Percentiles rank a stretch among this genome's conserved stretches.
Evolutionary conservation across 345 rosid genomes (phyloP).

Genomic region (Lagerstroemia speciosa): DNA sequence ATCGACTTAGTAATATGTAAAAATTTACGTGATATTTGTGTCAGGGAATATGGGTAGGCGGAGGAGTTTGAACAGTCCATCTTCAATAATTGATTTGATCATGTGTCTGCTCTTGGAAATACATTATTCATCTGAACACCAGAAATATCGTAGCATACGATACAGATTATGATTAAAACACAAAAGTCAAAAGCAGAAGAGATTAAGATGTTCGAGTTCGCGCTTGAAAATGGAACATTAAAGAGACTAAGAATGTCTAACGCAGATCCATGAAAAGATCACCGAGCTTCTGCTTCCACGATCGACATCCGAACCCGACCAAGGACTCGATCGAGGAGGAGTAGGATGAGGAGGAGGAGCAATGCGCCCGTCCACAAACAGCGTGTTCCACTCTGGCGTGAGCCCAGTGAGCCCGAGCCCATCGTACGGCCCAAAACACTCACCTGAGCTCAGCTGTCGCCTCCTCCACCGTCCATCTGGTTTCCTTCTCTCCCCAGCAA

Average conservation of each 20-base stretch:
- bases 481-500: conserved; percentile 43
- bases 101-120: not conserved
- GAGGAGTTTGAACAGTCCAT: not conserved
- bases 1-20: too few species aligned
- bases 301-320: not conserved
- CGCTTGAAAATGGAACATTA: not conserved
- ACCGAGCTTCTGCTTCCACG: not conserved
- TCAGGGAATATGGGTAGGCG: not conserved
- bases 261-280: not conserved
- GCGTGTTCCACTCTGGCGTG: conserved; percentile 25
- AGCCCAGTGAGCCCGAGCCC: conserved; percentile 21
- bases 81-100: not conserved
- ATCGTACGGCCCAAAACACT: conserved; percentile 4
- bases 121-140: not conserved
- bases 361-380: conserved; percentile 33
- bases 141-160: not conserved
- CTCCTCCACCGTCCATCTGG: conserved; percentile 25
- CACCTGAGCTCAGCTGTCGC: conserved; percentile 3
- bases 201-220: not conserved
- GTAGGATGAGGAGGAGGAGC: conserved; percentile 46
- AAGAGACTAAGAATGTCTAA: not conserved
- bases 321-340: conserved; percentile 6
- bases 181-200: too few species aligned
- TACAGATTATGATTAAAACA: too few species aligned
- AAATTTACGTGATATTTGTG: too few species aligned